Percentiles rank a stretch among this genome's conserved stretches.
Evolutionary conservation across 176 grass and related monocot genomes (phyloP).

Genomic region (Oropetium thomaeum): DNA sequence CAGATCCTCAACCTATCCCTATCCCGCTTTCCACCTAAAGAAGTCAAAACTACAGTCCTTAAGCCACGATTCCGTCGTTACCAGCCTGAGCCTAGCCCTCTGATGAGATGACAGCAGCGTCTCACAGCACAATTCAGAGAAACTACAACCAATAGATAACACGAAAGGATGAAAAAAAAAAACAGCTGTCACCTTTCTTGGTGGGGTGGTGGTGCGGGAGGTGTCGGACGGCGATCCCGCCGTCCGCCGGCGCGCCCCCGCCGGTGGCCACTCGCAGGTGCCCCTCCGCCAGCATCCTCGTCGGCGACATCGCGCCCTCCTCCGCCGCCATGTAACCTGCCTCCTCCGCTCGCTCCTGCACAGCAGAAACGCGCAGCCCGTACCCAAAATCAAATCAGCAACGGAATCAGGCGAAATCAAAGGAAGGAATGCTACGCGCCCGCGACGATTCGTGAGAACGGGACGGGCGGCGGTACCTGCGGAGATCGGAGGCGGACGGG

Average conservation of each 20-base stretch:
- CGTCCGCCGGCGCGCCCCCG: constrained; percentile 46
- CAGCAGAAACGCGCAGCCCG: not conserved
- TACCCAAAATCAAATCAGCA: not conserved
- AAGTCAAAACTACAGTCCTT: not conserved
- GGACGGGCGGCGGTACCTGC: not conserved
- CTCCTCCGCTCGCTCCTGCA: constrained; percentile 38
- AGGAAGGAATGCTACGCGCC: not conserved
- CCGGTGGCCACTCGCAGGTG: constrained; percentile 55
- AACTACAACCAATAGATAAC: not conserved
- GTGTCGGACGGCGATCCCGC: constrained; percentile 62
- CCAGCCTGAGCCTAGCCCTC: not conserved
- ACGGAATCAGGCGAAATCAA: not conserved
- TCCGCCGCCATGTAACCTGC: constrained; percentile 52
- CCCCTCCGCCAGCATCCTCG: constrained; percentile 61
- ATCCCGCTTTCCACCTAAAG: not conserved
- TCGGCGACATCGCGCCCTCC: constrained; percentile 50
- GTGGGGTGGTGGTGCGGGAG: constrained; percentile 48
- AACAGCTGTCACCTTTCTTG: constrained; percentile 40
- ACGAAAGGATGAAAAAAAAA: not conserved
- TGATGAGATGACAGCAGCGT: not conserved
- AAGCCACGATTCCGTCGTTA: not conserved
- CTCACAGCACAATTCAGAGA: not conserved
- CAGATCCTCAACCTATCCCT: not conserved
- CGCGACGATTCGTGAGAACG: not conserved
- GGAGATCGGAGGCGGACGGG: constrained; percentile 38